phyloP scores from a whole-genome alignment of 805 yeast species.

The Zygoascus flipseniorum region DNA sequence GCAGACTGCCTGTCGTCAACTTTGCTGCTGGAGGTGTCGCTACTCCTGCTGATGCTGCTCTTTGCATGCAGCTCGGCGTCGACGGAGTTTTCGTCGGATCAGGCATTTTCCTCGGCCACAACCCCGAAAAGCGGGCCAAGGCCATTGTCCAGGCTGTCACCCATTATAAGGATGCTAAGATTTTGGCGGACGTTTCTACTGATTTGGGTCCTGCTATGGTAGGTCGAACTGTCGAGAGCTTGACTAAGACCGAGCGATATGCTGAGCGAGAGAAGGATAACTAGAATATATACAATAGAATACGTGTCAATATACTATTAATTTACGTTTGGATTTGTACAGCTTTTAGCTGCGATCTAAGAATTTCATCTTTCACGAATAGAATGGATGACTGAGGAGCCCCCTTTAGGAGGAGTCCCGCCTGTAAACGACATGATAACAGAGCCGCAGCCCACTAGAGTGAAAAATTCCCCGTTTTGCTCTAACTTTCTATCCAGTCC shows the following conservation, averaged over 20 bases:
- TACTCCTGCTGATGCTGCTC: constrained; percentile 80
- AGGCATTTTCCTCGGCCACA: constrained; percentile 66
- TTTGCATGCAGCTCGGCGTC: constrained; percentile 74
- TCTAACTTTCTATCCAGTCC: too few species aligned
- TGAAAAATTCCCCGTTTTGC: too few species aligned
- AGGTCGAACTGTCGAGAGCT: constrained; percentile 44
- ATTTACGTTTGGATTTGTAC: too few species aligned
- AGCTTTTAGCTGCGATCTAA: too few species aligned
- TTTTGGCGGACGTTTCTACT: constrained; percentile 55
- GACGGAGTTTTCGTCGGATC: constrained; percentile 74
- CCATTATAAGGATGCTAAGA: constrained; percentile 51
- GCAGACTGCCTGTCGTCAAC: constrained; percentile 72
- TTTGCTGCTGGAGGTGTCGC: constrained; percentile 89
- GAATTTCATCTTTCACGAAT: too few species aligned
- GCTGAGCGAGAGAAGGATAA: constrained; percentile 5
- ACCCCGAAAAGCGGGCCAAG: constrained; percentile 64
- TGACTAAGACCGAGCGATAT: constrained; percentile 7
- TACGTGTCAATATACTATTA: background rate
- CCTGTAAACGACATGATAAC: too few species aligned
- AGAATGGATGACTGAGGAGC: too few species aligned
- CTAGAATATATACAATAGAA: background rate
- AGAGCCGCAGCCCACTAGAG: too few species aligned
- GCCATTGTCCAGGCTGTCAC: constrained; percentile 80
- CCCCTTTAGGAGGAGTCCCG: too few species aligned
- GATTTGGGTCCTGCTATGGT: constrained; percentile 72